phyloP scores from a whole-genome alignment of 352 stramenopile species.

The Peronospora farinosa region DNA sequence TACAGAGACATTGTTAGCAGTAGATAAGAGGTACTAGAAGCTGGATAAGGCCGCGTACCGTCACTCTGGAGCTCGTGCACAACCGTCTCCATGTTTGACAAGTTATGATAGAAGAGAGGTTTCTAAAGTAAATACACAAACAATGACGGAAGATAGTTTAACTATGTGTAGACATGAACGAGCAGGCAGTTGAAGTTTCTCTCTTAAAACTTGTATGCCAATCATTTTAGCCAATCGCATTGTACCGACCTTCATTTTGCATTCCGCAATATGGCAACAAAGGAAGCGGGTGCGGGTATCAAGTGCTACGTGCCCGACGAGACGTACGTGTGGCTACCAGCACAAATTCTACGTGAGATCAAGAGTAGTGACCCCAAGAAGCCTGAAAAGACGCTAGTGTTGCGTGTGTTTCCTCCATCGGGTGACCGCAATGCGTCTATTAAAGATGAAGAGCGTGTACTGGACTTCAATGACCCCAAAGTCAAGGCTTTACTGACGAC shows the following conservation, averaged over 20 bases:
- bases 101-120: slow-evolving; percentile 18
- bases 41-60: slow-evolving; percentile 28
- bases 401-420: slow-evolving; percentile 44
- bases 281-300: slow-evolving; percentile 39
- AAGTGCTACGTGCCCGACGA: slow-evolving; percentile 84
- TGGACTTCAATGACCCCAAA: slow-evolving; percentile 73
- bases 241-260: slow-evolving; percentile 6
- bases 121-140: neutral
- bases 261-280: slow-evolving; percentile 13
- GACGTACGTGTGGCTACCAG: slow-evolving; percentile 68
- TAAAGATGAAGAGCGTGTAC: slow-evolving; percentile 40
- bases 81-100: slow-evolving; percentile 48
- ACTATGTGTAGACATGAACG: slow-evolving; percentile 1
- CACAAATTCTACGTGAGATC: slow-evolving; percentile 60
- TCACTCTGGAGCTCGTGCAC: slow-evolving; percentile 71
- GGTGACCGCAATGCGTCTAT: slow-evolving; percentile 14
- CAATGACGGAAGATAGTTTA: slow-evolving; percentile 3
- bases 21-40: neutral
- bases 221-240: neutral
- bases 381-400: slow-evolving; percentile 48
- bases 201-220: too few relatives aligned
- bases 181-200: slow-evolving; percentile 4
- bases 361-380: slow-evolving; percentile 44
- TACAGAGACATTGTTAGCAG: slow-evolving; percentile 5
- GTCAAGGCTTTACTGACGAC: slow-evolving; percentile 54